phyloP scores from a whole-genome alignment of 805 yeast genomes.

The Priceomyces haplophilus region DNA sequence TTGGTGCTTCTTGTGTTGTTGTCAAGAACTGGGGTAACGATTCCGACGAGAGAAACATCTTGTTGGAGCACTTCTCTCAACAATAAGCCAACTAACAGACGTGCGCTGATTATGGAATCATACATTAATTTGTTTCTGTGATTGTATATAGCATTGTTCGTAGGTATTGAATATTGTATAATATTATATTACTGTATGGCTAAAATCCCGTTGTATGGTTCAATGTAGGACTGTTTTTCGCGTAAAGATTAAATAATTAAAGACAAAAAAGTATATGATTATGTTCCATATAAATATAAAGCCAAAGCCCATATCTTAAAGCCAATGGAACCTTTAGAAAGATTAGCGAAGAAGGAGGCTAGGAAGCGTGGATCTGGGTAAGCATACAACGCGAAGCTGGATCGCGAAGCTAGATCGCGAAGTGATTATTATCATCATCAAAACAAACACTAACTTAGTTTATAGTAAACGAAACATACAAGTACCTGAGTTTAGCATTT shows the following conservation, averaged over 20 bases:
- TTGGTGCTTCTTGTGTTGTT: conserved; percentile 99
- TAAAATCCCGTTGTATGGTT: background rate
- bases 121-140: background rate
- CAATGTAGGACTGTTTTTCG: no score
- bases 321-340: conserved; percentile 4
- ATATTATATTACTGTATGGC: background rate
- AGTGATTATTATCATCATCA: background rate
- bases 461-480: conserved; percentile 9
- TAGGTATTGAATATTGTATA: conserved; percentile 2
- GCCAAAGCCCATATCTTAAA: no score
- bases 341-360: conserved; percentile 25
- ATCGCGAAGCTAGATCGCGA: no score
- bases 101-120: background rate
- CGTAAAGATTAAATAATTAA: no score
- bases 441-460: conserved; percentile 5
- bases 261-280: no score
- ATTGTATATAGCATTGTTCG: background rate
- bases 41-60: conserved; percentile 93
- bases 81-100: conserved; percentile 48
- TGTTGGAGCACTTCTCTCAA: conserved; percentile 93
- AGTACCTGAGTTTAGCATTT: conserved; percentile 7
- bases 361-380: conserved; percentile 44
- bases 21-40: conserved; percentile 99
- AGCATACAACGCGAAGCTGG: conserved; percentile 14
- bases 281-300: no score